Evolutionary conservation across 129 eudicot species (phyloP), one percentile per base, ranked within the genome.

Genomic region (Centaurea solstitialis): DNA sequence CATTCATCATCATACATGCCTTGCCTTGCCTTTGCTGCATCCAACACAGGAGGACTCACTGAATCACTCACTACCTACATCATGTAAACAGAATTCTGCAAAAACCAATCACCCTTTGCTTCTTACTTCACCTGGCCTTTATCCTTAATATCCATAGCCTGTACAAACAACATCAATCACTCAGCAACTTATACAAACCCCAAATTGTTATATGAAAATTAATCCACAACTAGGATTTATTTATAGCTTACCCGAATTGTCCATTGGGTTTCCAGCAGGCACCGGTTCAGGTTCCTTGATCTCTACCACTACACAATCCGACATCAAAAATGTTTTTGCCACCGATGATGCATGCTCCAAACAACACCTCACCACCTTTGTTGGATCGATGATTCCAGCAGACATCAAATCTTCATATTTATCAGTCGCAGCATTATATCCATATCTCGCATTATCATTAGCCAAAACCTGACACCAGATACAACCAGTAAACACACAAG

Each of bases 321-420:
- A 94, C 97, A 90, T 94, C 90, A 91, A 88, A 68, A 94, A 94
- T 40, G 97, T 94, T 81, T 94, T 94, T 1, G 97, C 97, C 37
- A 91, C 97, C 0, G 98, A 94, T 8, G 97, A 84, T 26, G 97
- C 97, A 74, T 94, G 97, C 86, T 94, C 98, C 85, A 90, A 30
- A 81, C 98, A 93, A 74, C 98, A 93, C 85, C 97, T 89, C 73
- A 93, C 97, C 70, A 93, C 96, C 98, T 93, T 93, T 35, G 95
- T 93, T 26, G 98, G 98, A 79, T 93, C 97, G 47, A 93, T 89
- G 10, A 93, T 93, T 70, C 98, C 98, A 68, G 91, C 98, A 75
- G 97, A 83, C 98, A 91, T 93, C 70, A 93, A 79, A 80, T 93
- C 98, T 85, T 93, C 98, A 20, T 89, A 91, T 43, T 87, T 84